A percentile compares a stretch with the other conserved stretches of the same genome.
phyloP scores from a whole-genome alignment of 2,329 filamentous ascomycete genomes.

The Scleromitrula shiraiana region DNA sequence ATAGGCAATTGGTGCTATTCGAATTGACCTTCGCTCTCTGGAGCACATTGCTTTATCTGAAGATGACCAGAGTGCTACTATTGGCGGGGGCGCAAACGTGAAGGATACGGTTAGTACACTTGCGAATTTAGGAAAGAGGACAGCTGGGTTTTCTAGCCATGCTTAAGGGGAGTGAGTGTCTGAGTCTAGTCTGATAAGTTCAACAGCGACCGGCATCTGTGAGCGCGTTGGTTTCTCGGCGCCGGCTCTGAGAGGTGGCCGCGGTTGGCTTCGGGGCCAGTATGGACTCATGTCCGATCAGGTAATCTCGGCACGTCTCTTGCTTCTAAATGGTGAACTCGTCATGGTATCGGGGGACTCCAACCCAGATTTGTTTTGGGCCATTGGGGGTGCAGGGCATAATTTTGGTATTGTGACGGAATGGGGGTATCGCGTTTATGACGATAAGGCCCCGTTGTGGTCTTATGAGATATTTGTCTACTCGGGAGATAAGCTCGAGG shows the following conservation, averaged over 20 bases:
- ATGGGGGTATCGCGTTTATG: conserved; percentile 1
- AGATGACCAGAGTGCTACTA: background rate
- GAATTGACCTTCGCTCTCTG: background rate
- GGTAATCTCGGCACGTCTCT: conserved; percentile 35
- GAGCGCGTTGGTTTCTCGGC: background rate
- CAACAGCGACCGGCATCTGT: background rate
- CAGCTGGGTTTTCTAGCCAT: background rate
- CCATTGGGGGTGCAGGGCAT: conserved; percentile 23
- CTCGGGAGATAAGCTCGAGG: conserved; percentile 2
- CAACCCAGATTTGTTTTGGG: conserved; percentile 42
- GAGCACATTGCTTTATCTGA: background rate
- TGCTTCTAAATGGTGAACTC: conserved; percentile 36
- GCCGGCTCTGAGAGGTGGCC: conserved; percentile 34
- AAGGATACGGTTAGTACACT: background rate
- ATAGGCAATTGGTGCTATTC: conserved; percentile 4
- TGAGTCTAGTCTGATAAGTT: background rate
- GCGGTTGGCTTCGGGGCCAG: conserved; percentile 32
- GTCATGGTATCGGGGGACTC: conserved; percentile 32
- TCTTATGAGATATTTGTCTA: background rate
- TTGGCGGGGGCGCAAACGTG: background rate
- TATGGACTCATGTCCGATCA: conserved; percentile 39
- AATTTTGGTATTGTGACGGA: conserved; percentile 38
- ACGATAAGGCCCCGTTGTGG: background rate
- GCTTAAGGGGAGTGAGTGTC: background rate
- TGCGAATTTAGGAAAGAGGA: background rate